These are phyloP conservation scores for Pythium folliculosum DNA, from an alignment of 352 stramenopile genomes.

Conservation along the genomic window DNA sequence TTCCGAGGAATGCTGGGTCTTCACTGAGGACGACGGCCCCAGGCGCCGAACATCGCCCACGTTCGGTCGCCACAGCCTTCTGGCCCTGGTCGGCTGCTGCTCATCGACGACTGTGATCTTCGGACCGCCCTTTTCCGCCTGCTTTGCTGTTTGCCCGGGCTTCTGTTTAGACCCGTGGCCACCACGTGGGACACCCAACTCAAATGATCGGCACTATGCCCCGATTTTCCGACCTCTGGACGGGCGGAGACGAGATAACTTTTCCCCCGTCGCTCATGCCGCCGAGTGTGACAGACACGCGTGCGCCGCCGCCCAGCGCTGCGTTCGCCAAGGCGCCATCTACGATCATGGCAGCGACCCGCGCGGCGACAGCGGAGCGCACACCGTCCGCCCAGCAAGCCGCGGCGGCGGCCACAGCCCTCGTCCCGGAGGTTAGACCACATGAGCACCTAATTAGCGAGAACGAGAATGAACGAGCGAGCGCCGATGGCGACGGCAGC, in stretches of 20 bases:
- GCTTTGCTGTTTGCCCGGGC: not conserved
- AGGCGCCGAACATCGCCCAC: slow-evolving; percentile 2
- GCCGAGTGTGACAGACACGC: slow-evolving; percentile 11
- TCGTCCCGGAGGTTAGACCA: slow-evolving; percentile 8
- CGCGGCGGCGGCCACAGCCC: not conserved
- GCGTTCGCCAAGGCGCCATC: slow-evolving; percentile 7
- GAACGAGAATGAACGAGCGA: not conserved
- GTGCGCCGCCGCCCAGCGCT: not conserved
- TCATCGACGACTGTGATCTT: slow-evolving; percentile 15
- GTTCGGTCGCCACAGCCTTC: not conserved
- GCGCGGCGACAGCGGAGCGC: not conserved
- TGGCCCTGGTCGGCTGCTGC: not conserved
- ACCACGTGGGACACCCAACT: not conserved
- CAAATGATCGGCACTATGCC: slow-evolving; percentile 26
- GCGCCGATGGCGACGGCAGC: not conserved
- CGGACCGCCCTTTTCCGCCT: not conserved
- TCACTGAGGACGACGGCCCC: not conserved
- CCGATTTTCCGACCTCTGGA: slow-evolving; percentile 32
- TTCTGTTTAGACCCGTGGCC: not conserved
- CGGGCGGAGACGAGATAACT: slow-evolving; percentile 13
- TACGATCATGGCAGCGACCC: not conserved
- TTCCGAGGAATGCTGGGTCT: slow-evolving; percentile 11
- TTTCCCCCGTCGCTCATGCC: slow-evolving; percentile 21
- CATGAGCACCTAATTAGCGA: not conserved
- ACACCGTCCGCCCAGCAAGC: not conserved